Conservation (phyloP, 2,329 filamentous ascomycete genomes). For the Ophiostoma populinum region DNA sequence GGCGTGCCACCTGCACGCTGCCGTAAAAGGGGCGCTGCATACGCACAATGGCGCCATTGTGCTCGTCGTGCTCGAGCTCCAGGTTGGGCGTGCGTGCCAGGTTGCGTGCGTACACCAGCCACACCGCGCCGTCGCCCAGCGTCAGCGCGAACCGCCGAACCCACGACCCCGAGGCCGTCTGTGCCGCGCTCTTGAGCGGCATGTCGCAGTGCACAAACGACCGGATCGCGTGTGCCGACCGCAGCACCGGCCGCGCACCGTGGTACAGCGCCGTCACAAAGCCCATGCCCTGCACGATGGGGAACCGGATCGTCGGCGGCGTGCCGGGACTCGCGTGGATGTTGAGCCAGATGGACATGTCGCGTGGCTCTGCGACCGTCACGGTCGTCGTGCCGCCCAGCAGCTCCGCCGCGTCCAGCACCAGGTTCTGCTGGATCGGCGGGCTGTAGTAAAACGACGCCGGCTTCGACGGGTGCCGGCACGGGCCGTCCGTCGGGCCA, state of each 20-base stretch:
- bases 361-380: slow-evolving; percentile 35
- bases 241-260: slow-evolving; percentile 51
- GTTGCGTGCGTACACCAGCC: slow-evolving; percentile 64
- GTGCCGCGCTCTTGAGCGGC: slow-evolving; percentile 26
- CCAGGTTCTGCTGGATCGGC: slow-evolving; percentile 61
- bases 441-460: slow-evolving; percentile 58
- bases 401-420: slow-evolving; percentile 65
- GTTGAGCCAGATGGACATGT: slow-evolving; percentile 48
- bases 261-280: slow-evolving; percentile 68
- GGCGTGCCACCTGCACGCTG: slow-evolving; percentile 75
- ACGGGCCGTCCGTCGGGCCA: slow-evolving; percentile 32
- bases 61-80: slow-evolving; percentile 44
- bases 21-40: slow-evolving; percentile 50
- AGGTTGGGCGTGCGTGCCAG: slow-evolving; percentile 38
- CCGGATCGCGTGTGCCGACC: slow-evolving; percentile 33
- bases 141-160: slow-evolving; percentile 60
- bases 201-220: slow-evolving; percentile 1
- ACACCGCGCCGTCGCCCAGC: slow-evolving; percentile 56
- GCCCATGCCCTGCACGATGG: slow-evolving; percentile 75
- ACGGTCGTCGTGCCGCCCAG: slow-evolving; percentile 34
- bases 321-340: slow-evolving; percentile 31
- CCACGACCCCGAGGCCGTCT: slow-evolving; percentile 21
- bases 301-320: slow-evolving; percentile 51
- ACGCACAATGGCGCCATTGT: slow-evolving; percentile 45
- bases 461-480: slow-evolving; percentile 2